These are phyloP conservation scores for Scedosporium minutisporum DNA, from an alignment of 2,329 filamentous ascomycete species.

Conservation along the genomic window DNA sequence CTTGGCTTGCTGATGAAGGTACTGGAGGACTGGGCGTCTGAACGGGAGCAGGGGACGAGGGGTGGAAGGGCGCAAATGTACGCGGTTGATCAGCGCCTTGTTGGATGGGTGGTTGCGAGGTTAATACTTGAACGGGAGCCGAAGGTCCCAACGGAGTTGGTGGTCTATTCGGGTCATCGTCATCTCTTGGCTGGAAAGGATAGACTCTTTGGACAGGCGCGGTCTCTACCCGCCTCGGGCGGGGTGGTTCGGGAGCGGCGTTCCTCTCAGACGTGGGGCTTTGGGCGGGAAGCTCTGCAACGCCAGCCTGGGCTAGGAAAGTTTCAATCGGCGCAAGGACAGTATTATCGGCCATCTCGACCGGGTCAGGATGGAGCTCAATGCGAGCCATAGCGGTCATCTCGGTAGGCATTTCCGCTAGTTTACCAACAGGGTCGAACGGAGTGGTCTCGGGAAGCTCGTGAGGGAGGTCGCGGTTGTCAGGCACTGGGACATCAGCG, in stretches of 20 bases:
- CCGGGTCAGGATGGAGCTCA: conserved; percentile 32
- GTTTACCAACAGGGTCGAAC: conserved; percentile 31
- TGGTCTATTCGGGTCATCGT: conserved; percentile 6
- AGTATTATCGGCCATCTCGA: conserved; percentile 33
- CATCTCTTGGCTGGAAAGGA: conserved; percentile 9
- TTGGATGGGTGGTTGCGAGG: background rate
- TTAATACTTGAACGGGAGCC: background rate
- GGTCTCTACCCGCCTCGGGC: conserved; percentile 10
- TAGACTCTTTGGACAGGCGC: conserved; percentile 8
- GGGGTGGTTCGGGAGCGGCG: conserved; percentile 11
- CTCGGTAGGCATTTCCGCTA: conserved; percentile 39
- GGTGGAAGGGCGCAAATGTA: background rate
- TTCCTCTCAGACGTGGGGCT: conserved; percentile 15
- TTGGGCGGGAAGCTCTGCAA: conserved; percentile 29
- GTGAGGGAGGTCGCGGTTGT: conserved; percentile 21
- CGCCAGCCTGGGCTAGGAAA: conserved; percentile 9
- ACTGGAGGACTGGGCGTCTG: background rate
- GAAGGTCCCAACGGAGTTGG: conserved; percentile 1
- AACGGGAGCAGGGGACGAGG: background rate
- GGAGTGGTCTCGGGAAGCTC: conserved; percentile 20
- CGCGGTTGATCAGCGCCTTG: background rate
- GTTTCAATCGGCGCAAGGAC: conserved; percentile 25
- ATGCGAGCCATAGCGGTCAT: conserved; percentile 28
- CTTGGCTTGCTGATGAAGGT: background rate
- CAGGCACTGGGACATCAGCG: conserved; percentile 21